Conservation (phyloP, 495 filamentous ascomycete species). For the Neurospora sp. region DNA sequence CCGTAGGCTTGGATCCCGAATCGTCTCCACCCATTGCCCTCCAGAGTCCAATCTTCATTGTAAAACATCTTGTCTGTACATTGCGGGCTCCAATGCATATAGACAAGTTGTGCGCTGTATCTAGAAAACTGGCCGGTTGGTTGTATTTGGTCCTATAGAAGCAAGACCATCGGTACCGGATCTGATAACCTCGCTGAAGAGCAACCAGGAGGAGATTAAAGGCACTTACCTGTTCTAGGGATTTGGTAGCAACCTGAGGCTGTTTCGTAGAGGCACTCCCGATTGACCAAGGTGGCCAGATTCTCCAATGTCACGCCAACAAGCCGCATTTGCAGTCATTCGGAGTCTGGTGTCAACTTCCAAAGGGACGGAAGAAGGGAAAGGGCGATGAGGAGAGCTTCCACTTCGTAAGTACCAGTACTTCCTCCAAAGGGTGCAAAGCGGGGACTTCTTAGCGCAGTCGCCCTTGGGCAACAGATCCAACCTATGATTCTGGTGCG, state of each 20-base stretch:
- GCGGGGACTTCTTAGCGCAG: conserved; percentile 20
- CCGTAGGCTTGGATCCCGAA: neutral
- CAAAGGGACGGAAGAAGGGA: neutral
- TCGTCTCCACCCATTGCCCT: neutral
- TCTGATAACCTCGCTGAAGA: neutral
- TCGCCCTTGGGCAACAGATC: conserved; percentile 13
- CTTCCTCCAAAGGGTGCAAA: neutral
- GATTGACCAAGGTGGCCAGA: neutral
- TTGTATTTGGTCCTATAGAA: neutral
- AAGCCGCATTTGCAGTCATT: neutral
- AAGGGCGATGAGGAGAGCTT: neutral
- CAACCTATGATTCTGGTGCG: no score
- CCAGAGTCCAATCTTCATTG: neutral
- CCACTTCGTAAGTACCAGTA: neutral
- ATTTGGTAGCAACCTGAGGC: neutral
- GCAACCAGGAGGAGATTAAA: neutral
- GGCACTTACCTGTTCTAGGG: neutral
- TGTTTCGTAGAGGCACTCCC: neutral
- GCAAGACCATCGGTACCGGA: neutral
- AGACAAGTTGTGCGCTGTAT: neutral
- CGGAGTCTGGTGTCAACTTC: neutral
- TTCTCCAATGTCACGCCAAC: neutral
- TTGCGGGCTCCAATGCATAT: neutral
- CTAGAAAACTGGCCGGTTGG: neutral
- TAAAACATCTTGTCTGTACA: neutral